Percentiles rank a stretch among this genome's conserved stretches.
Evolutionary conservation across 257 asterid species (phyloP).

Genomic region (Asclepias syriaca): DNA sequence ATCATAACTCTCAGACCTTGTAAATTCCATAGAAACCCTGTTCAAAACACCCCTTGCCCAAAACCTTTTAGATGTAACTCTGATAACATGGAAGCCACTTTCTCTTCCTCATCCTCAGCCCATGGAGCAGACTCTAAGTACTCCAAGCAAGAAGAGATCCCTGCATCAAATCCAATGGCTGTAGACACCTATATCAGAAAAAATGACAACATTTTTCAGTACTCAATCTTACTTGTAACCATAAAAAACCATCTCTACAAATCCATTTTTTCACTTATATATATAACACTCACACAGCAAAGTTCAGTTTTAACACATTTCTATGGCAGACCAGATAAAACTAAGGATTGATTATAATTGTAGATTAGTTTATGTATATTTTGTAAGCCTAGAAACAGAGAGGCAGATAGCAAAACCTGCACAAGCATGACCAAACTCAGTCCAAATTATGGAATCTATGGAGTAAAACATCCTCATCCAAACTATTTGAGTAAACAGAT

Average conservation of each 20-base stretch:
- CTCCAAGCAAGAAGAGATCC: constrained; percentile 82
- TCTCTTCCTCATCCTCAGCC: constrained; percentile 95
- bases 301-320: background rate
- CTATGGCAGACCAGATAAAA: background rate
- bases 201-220: background rate
- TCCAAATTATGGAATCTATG: background rate
- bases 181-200: constrained; percentile 63
- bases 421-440: background rate
- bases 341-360: background rate
- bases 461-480: background rate
- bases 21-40: constrained; percentile 70
- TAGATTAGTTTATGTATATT: background rate
- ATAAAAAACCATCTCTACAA: background rate
- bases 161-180: constrained; percentile 93
- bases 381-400: background rate
- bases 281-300: background rate
- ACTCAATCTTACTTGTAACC: background rate
- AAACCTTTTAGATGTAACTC: constrained; percentile 82
- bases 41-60: constrained; percentile 87
- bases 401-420: background rate
- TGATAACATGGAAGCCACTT: constrained; percentile 75
- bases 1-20: constrained; percentile 37
- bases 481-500: background rate
- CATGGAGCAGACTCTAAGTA: constrained; percentile 98
- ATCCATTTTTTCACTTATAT: background rate